These are phyloP conservation scores for Pisolithus sp. DNA, from an alignment of 768 basidiomycete genomes.

Conservation along the genomic window DNA sequence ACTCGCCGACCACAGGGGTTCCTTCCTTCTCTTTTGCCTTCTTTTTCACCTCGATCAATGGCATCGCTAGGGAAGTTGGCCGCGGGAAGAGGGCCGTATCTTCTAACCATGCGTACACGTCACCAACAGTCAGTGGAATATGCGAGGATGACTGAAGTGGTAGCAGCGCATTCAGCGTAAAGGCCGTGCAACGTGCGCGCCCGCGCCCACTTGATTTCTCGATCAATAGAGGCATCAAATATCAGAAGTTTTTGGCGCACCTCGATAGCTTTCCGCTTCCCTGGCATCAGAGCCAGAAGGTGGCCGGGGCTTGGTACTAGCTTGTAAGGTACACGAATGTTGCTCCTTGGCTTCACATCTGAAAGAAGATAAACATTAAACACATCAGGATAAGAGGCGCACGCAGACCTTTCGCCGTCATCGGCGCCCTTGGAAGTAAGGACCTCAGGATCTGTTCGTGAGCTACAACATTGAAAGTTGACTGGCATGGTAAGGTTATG, in stretches of 20 bases:
- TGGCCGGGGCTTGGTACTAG: conserved; percentile 30
- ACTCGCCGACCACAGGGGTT: conserved; percentile 16
- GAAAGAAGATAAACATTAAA: not conserved
- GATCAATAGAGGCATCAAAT: conserved; percentile 1
- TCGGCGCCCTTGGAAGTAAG: conserved; percentile 37
- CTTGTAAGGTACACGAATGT: conserved; percentile 31
- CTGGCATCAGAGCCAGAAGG: conserved; percentile 31
- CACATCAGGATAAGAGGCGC: not conserved
- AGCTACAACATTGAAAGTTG: conserved; percentile 16
- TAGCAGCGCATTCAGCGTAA: conserved; percentile 27
- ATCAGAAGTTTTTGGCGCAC: conserved; percentile 21
- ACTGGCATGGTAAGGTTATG: not conserved
- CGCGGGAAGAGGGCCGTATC: conserved; percentile 36
- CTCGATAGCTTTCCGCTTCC: conserved; percentile 45
- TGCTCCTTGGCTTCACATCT: conserved; percentile 33
- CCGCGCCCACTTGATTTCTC: conserved; percentile 35
- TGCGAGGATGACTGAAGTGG: conserved; percentile 13
- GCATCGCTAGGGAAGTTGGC: conserved; percentile 10
- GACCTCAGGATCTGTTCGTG: conserved; percentile 27
- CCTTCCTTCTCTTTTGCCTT: conserved; percentile 17
- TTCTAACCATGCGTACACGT: conserved; percentile 41
- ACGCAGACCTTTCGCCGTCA: conserved; percentile 36
- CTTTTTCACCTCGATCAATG: conserved; percentile 16
- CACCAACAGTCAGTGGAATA: conserved; percentile 31
- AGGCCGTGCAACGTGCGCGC: conserved; percentile 35